Conservation (phyloP, 768 basidiomycete species). For the Coprinopsis sp. region DNA sequence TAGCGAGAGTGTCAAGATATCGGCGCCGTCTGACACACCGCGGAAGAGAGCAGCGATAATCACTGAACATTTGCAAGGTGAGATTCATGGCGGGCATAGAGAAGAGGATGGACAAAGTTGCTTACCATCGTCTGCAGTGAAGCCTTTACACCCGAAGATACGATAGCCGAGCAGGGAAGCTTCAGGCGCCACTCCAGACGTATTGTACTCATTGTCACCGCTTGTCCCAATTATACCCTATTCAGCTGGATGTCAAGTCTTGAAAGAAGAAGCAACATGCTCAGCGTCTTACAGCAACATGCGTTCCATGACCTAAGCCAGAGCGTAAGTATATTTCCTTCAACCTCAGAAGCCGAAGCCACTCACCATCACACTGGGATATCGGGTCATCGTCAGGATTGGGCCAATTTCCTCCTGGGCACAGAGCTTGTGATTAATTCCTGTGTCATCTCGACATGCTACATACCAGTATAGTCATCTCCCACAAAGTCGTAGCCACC, state of each 20-base stretch:
- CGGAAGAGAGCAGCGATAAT: constrained; percentile 47
- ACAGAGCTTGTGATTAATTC: not conserved
- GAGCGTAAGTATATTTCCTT: not conserved
- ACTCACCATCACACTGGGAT: constrained; percentile 43
- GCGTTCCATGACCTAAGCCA: constrained; percentile 44
- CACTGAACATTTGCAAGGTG: constrained; percentile 17
- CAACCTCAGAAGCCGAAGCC: not conserved
- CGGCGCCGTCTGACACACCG: constrained; percentile 47
- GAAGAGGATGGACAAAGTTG: not conserved
- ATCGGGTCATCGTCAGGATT: constrained; percentile 49
- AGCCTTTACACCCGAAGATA: constrained; percentile 57
- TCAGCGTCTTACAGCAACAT: constrained; percentile 50
- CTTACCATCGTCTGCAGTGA: constrained; percentile 48
- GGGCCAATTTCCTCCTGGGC: constrained; percentile 40
- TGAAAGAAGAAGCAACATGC: no score
- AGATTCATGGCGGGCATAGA: not conserved
- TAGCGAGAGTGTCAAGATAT: constrained; percentile 65
- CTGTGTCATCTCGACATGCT: not conserved
- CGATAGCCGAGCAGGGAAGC: constrained; percentile 52
- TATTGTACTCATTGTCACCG: constrained; percentile 56
- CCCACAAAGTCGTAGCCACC: constrained; percentile 59
- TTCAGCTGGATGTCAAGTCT: no score
- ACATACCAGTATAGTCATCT: constrained; percentile 43
- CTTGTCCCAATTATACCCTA: constrained; percentile 61
- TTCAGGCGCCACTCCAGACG: constrained; percentile 65